A percentile compares a stretch with the other conserved stretches of the same genome.
Evolutionary conservation across 148 eudicot genomes (phyloP).

Genomic region (Arctostaphylos glauca): DNA sequence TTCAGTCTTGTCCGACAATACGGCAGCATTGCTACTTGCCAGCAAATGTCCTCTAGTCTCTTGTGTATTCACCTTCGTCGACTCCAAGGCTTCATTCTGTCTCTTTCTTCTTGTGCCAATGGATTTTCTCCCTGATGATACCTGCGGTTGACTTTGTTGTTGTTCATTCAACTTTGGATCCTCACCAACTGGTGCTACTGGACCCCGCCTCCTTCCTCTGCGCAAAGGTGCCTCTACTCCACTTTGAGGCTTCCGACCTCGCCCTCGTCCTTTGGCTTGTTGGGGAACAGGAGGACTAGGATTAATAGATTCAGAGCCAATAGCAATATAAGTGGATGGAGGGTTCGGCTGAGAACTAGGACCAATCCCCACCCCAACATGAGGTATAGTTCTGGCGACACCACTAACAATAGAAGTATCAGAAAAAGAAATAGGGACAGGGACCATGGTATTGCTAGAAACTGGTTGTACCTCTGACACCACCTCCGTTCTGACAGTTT

Average conservation of each 20-base stretch:
- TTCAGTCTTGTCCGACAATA: slow-evolving; percentile 13
- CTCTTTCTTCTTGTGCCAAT: slow-evolving; percentile 39
- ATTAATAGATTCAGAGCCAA: slow-evolving; percentile 28
- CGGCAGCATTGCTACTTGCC: slow-evolving; percentile 1
- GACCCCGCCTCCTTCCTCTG: slow-evolving; percentile 60
- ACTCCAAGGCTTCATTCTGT: slow-evolving; percentile 27
- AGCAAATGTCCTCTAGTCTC: neutral
- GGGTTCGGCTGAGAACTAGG: slow-evolving; percentile 20
- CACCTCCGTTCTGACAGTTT: slow-evolving; percentile 11
- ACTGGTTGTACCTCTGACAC: slow-evolving; percentile 7
- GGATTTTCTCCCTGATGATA: slow-evolving; percentile 37
- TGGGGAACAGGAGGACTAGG: slow-evolving; percentile 26
- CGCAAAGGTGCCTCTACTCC: slow-evolving; percentile 54
- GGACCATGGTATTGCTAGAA: slow-evolving; percentile 27
- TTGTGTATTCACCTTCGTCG: slow-evolving; percentile 8
- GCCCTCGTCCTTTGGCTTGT: slow-evolving; percentile 44
- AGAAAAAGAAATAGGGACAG: slow-evolving; percentile 29
- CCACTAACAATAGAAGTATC: slow-evolving; percentile 30
- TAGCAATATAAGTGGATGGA: slow-evolving; percentile 23
- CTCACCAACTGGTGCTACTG: slow-evolving; percentile 32
- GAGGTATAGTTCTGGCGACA: slow-evolving; percentile 27
- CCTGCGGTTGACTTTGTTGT: slow-evolving; percentile 31
- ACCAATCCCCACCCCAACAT: slow-evolving; percentile 24
- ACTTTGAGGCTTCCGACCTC: slow-evolving; percentile 40
- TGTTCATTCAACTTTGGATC: slow-evolving; percentile 34